Evolutionary conservation across 805 yeast genomes (phyloP).

Genomic region (Candida dajiaensis): DNA sequence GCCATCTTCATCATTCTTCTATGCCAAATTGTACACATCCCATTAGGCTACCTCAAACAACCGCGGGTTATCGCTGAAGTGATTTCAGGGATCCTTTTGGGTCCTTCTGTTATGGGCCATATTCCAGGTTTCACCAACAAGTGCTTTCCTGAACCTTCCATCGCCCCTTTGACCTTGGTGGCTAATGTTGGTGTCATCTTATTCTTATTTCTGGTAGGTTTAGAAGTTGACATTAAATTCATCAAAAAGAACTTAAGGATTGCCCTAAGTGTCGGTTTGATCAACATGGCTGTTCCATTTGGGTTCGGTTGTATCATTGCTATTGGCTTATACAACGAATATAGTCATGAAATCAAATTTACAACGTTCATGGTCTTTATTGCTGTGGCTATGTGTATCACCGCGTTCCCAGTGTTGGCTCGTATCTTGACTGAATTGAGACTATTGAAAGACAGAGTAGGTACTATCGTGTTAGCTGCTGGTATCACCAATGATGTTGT

Average conservation of each 20-base stretch:
- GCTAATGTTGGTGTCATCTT: slow-evolving; percentile 74
- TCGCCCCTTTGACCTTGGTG: slow-evolving; percentile 56
- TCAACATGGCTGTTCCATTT: slow-evolving; percentile 74
- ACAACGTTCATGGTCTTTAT: slow-evolving; percentile 76
- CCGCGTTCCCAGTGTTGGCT: slow-evolving; percentile 82
- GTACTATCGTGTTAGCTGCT: slow-evolving; percentile 70
- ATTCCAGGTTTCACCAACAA: slow-evolving; percentile 60
- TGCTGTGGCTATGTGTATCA: slow-evolving; percentile 78
- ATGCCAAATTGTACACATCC: slow-evolving; percentile 56
- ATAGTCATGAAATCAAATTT: slow-evolving; percentile 44
- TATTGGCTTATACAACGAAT: slow-evolving; percentile 57
- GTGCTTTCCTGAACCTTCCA: slow-evolving; percentile 60
- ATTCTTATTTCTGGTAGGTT: slow-evolving; percentile 69
- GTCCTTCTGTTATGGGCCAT: slow-evolving; percentile 71
- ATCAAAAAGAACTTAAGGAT: slow-evolving; percentile 53
- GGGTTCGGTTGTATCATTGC: slow-evolving; percentile 73
- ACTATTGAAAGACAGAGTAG: slow-evolving; percentile 66
- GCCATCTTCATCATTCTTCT: slow-evolving; percentile 52
- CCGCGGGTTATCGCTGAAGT: slow-evolving; percentile 84
- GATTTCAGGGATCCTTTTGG: slow-evolving; percentile 66
- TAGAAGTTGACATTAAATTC: slow-evolving; percentile 69
- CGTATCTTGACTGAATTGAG: slow-evolving; percentile 71
- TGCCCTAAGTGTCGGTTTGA: slow-evolving; percentile 63
- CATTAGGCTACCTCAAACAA: slow-evolving; percentile 57
- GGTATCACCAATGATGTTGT: slow-evolving; percentile 75